Base-by-base conservation (phyloP, 805 yeast genomes). In the Cyberlindnera meyerae region DNA sequence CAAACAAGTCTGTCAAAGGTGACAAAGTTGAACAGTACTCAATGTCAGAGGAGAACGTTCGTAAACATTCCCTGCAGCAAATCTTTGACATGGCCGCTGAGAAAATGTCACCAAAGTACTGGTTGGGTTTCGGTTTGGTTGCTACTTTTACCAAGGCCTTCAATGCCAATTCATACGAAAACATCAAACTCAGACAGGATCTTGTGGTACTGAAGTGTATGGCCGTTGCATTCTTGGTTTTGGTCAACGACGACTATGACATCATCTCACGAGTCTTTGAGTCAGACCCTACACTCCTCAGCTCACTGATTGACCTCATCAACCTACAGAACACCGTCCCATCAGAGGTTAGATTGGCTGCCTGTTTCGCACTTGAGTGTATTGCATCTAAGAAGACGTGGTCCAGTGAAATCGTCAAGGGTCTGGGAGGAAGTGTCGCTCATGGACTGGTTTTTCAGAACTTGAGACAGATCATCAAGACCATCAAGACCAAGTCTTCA, bases 371-470 rank as follows among this genome's bases (percentile, higher is more conserved):
- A 0, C 65, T 89, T 35, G 83, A 82, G 43, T 74, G 79, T 43
- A 75, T 86, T 6, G 72, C 95, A 1, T 64, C 72, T 15, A 78
- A 77, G 50, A 76, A 77, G 31, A 70, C 71, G 4, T 82, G 88
- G 75, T 80, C 89, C 13, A 68, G 80, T 33, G 96, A 88, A 47
- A 68, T 89, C 16, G 68, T 88, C 36, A 70, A 87, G 40, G 78
- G 84, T 11, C 58, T 88, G 45, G 86, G 93, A 15, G 96, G 93
- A 8, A 86, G 86, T 55, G 87, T 89, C 27, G 77, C 79, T 42
- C 96, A 89, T 58, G 97, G 97, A 1, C 61, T 78, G 11, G 53
- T 89, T 27, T 84, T 82, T 62, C 88, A 84, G 51, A 72, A 80
- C 21, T 56, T 88, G 20, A 72, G 89, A 39, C 67, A 68, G 29